Base-by-base conservation (phyloP, 1,284 basidiomycete genomes). In the Calocybe gambosa region DNA sequence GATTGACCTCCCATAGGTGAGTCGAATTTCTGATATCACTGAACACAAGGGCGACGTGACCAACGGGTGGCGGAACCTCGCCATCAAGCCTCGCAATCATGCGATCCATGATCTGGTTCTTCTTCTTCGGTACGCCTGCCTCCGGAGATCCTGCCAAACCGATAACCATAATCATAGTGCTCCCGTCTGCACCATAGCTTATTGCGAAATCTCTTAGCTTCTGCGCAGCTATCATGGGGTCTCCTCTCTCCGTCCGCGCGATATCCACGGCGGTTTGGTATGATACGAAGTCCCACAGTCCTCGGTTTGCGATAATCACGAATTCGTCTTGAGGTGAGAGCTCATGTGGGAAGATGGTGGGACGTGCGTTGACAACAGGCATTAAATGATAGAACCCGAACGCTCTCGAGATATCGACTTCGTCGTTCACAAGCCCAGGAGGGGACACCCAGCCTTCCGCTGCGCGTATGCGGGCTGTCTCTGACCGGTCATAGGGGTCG, bases 1-100 rank as follows among this genome's bases (percentile, higher is more conserved):
- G 82, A 60, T 99, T 99, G 40, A 85, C 87, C 62, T 99, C 96
- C 96, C 96, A 99, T 1, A 99, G 72, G 50, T 89, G 85, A 0
- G 96, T 99, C 51, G 96, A 99, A 59, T 98, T 98, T 43, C 90
- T 84, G 57, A 99, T 98, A 69, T 99, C 96, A 15, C 95, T 99
- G 67, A 99, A 99, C 18, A 96, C 95, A 43, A 99, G 78, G 13
- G 94, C 90, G 33, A 99, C 73, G 59, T 92, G 86, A 0, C 96
- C 96, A 3, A 73, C 80, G 0, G 96, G 96, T 0, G 96, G 83
- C 2, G 86, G 75, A 42, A 97, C 87, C 61, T 98, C 94, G 38
- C 78, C 77, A 45, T 85, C 83, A 25, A 99, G 70, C 51, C 79
- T 71, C n/a, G 69, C 63, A 33, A 82, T 65, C 50, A 69, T 69